Evolutionary conservation across 352 stramenopile genomes (phyloP).

Genomic region (Phytophthora citrophthora): DNA sequence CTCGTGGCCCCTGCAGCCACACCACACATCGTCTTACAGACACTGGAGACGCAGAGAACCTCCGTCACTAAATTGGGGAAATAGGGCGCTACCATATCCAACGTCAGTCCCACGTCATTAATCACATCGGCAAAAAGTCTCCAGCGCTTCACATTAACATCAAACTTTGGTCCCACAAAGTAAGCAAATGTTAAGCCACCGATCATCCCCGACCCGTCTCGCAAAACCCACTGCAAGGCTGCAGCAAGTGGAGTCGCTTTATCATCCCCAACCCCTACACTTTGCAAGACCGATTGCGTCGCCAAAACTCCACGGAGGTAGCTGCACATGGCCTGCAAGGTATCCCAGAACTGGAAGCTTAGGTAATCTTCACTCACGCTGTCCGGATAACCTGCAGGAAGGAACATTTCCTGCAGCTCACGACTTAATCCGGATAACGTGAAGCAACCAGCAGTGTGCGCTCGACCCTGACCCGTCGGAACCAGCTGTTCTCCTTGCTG

Average conservation of each 20-base stretch:
- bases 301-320: slow-evolving; percentile 95
- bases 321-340: slow-evolving; percentile 94
- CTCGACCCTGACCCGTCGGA: slow-evolving; percentile 20
- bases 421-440: slow-evolving; percentile 46
- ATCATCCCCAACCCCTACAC: slow-evolving; percentile 93
- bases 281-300: slow-evolving; percentile 93
- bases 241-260: slow-evolving; percentile 72
- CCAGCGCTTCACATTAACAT: slow-evolving; percentile 97
- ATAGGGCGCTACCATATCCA: slow-evolving; percentile 85
- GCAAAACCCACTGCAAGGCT: slow-evolving; percentile 80
- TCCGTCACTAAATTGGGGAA: slow-evolving; percentile 73
- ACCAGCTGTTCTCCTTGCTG: slow-evolving; percentile 45
- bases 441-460: slow-evolving; percentile 25
- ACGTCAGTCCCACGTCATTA: slow-evolving; percentile 95
- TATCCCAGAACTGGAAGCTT: slow-evolving; percentile 96
- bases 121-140: slow-evolving; percentile 96
- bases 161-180: slow-evolving; percentile 88
- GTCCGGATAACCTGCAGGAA: slow-evolving; percentile 85
- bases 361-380: slow-evolving; percentile 93
- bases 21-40: slow-evolving; percentile 96
- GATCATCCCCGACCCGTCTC: slow-evolving; percentile 86
- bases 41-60: slow-evolving; percentile 83
- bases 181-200: slow-evolving; percentile 95
- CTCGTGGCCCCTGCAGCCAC: slow-evolving; percentile 94
- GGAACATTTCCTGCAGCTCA: slow-evolving; percentile 87